Base-by-base conservation (phyloP, 2,329 filamentous ascomycete genomes). In the Arthrinium puccinioides region DNA sequence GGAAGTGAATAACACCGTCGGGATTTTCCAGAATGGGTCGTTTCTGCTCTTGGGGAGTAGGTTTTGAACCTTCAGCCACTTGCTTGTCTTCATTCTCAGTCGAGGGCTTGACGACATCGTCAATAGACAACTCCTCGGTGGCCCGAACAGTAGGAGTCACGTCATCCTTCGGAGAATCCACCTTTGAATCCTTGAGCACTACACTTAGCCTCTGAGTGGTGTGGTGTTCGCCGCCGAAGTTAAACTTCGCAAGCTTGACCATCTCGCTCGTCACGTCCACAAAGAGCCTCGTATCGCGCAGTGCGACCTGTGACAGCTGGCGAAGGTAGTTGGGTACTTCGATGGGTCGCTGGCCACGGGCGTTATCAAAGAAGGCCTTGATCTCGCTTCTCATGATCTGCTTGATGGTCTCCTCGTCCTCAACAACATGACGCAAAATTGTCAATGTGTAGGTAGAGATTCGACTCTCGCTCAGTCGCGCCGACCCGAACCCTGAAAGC, bases 341-440 rank as follows among this genome's bases (percentile, higher is more conserved):
- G 21, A 76, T 67, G 27, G 72, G 67, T 26, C 83, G 74, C 21
- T 63, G 56, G 29, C 27, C 28, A 24, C 71, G 61, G 6, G 62
- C 54, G 43, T 72, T 70, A 37, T 86, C 79, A 47, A 96, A 86
- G 51, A 77, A 80, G n/a, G 76, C 67, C 45, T 81, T 79, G 50
- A 98, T 94, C 56, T 97, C 90, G 20, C 82, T 84, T 36, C 83
- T 76, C 84, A 98, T 96, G 42, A 95, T 82, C 55, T 96, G 87
- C 47, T 85, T 87, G 42, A 97, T 74, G 2, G 84, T 92, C 14
- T 88, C 82, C 34, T 95, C 87, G 53, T 98, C 94, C 61, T 98
- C 92, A 37, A 97, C 78, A 46, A 98, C 82, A 54, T 98, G 92
- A 27, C 94, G 82, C 29, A 98, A 67, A 36, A 96, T 82, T 10